Evolutionary conservation across 345 rosid genomes (phyloP).

Genomic region (Lenwebbia sp.): DNA sequence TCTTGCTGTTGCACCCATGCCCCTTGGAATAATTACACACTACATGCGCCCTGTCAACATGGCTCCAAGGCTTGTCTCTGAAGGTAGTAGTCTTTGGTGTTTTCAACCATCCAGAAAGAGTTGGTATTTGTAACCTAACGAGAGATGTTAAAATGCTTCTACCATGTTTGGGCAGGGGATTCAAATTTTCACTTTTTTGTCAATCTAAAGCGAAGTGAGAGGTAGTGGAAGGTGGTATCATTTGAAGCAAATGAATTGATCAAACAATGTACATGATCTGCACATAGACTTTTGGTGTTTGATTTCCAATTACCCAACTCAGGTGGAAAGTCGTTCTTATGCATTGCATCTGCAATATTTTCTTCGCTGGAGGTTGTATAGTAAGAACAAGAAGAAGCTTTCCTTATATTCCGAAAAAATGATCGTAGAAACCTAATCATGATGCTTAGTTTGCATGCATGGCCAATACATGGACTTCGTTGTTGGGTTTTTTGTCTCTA

Average conservation of each 20-base stretch:
- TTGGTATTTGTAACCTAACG: neutral
- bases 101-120: neutral
- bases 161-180: neutral
- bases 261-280: neutral
- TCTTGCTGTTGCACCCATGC: constrained; percentile 72
- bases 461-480: neutral
- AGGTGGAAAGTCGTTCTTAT: neutral
- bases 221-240: neutral
- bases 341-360: neutral
- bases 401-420: neutral
- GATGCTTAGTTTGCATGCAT: neutral
- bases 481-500: neutral
- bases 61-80: constrained; percentile 83
- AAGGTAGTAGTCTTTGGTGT: constrained; percentile 31
- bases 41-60: constrained; percentile 79
- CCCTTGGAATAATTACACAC: constrained; percentile 67
- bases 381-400: neutral
- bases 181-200: neutral
- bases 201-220: neutral
- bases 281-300: neutral
- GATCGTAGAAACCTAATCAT: neutral
- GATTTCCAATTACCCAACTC: neutral
- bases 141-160: neutral
- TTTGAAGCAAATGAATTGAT: neutral
- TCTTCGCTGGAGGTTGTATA: neutral